phyloP scores from a whole-genome alignment of 148 eudicot genomes.

The Silene uniflora region DNA sequence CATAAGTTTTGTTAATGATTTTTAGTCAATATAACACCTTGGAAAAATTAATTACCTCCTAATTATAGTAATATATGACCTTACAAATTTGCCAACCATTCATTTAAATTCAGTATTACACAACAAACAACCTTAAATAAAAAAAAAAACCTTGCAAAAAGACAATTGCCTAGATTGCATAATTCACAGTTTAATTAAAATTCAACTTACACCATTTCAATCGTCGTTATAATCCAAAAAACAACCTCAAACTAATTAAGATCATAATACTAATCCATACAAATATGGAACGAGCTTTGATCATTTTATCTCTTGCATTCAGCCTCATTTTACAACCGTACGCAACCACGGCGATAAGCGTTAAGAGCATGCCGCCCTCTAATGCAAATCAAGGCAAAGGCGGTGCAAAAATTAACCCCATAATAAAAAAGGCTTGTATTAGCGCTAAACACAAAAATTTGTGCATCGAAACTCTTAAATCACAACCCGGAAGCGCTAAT shows the following conservation, averaged over 20 bases:
- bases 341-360: background rate
- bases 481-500: conserved; percentile 23
- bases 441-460: conserved; percentile 7
- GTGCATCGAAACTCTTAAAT: conserved; percentile 28
- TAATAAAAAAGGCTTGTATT: conserved; percentile 32
- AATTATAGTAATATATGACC: conserved; percentile 8
- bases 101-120: background rate
- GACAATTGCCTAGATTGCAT: conserved; percentile 6
- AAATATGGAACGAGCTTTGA: conserved; percentile 19
- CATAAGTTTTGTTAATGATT: background rate
- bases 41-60: background rate
- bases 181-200: no score
- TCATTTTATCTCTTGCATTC: conserved; percentile 13
- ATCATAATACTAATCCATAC: background rate
- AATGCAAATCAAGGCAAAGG: background rate
- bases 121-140: background rate
- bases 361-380: background rate
- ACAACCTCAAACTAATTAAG: background rate
- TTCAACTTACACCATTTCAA: no score
- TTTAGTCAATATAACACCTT: background rate
- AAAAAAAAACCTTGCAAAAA: background rate
- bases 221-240: background rate
- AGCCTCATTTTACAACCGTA: conserved; percentile 16
- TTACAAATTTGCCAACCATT: conserved; percentile 17
- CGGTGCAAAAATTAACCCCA: conserved; percentile 12